Evolutionary conservation across 345 rosid species (phyloP).

Genomic region (Populus simonii): DNA sequence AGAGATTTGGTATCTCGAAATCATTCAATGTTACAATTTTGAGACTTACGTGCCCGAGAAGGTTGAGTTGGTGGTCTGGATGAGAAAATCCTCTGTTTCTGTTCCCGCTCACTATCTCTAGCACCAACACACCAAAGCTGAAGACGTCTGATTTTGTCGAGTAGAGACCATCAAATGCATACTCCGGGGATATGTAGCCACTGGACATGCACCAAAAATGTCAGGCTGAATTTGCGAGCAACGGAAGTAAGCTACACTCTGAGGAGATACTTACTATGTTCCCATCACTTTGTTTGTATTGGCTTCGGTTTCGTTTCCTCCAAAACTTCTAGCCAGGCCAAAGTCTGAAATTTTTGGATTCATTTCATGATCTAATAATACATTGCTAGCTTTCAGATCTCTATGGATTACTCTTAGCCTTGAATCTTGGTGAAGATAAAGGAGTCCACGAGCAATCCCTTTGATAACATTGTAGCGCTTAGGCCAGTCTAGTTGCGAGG

Average conservation of each 20-base stretch:
- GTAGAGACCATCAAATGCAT: background rate
- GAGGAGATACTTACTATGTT: slow-evolving; percentile 2
- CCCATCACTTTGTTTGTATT: slow-evolving; percentile 4
- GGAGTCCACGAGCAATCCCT: slow-evolving; percentile 16
- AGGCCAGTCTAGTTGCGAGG: background rate
- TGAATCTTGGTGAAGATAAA: slow-evolving; percentile 18
- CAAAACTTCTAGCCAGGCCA: slow-evolving; percentile 15
- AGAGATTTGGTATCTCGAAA: background rate
- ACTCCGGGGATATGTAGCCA: background rate
- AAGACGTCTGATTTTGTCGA: slow-evolving; percentile 2
- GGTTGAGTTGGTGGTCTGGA: slow-evolving; percentile 2
- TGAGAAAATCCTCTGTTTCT: background rate
- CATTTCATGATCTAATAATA: slow-evolving; percentile 7
- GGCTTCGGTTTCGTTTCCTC: slow-evolving; percentile 1
- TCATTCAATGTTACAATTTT: background rate
- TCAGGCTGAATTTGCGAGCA: background rate
- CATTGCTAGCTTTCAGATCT: background rate
- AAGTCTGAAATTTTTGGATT: slow-evolving; percentile 12
- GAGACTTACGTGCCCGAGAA: slow-evolving; percentile 15
- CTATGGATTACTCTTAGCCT: slow-evolving; percentile 5
- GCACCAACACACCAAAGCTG: background rate
- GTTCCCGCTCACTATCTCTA: slow-evolving; percentile 6
- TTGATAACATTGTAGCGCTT: slow-evolving; percentile 1
- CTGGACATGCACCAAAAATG: background rate
- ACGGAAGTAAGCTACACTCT: background rate